Evolutionary conservation across 805 yeast genomes (phyloP).

Genomic region (Saccharomyces paradoxus): DNA sequence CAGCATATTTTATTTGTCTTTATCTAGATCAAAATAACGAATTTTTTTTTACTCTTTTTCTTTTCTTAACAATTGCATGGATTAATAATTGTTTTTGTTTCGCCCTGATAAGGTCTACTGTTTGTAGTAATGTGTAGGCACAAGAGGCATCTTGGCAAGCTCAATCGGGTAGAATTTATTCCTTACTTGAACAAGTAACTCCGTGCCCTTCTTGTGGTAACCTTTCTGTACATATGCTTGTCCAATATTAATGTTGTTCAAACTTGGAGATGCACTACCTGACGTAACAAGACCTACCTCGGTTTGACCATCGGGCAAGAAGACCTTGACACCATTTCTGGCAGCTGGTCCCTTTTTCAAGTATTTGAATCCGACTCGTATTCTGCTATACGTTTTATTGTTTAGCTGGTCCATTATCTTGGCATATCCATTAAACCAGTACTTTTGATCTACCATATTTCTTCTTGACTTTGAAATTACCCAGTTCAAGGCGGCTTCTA

Average conservation of each 20-base stretch:
- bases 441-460: constrained; percentile 21
- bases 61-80: not conserved
- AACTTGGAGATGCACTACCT: constrained; percentile 61
- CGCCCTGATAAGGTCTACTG: constrained; percentile 4
- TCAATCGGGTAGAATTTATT: constrained; percentile 72
- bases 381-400: constrained; percentile 48
- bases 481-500: constrained; percentile 88
- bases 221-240: constrained; percentile 80
- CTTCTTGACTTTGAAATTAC: constrained; percentile 77
- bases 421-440: constrained; percentile 66
- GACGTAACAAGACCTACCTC: constrained; percentile 49
- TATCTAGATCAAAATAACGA: not conserved
- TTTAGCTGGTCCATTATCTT: constrained; percentile 62
- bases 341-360: constrained; percentile 84
- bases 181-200: constrained; percentile 67
- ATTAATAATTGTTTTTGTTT: not conserved
- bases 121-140: constrained; percentile 63
- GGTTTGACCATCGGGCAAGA: constrained; percentile 45
- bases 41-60: not conserved
- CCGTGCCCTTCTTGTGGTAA: constrained; percentile 64
- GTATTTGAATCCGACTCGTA: constrained; percentile 64
- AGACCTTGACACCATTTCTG: constrained; percentile 66
- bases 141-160: constrained; percentile 81
- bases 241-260: constrained; percentile 70
- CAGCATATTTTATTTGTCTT: not conserved